Conservation (phyloP, 371 early-diverging fungal genomes). For the Syncephalis fuscata region DNA sequence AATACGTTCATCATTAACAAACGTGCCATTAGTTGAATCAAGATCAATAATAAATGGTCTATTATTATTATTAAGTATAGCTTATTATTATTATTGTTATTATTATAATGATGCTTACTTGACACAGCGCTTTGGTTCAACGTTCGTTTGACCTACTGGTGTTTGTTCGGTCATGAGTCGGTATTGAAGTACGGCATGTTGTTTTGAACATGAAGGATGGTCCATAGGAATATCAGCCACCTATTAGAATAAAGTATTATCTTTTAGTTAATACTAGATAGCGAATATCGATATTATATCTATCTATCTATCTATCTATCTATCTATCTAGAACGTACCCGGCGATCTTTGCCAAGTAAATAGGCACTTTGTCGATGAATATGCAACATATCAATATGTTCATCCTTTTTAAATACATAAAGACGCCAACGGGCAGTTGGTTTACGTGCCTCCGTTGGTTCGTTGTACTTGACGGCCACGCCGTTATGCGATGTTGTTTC, state of each 20-base stretch:
- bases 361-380: constrained; percentile 77
- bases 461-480: constrained; percentile 70
- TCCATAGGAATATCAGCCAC: constrained; percentile 83
- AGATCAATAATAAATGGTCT: constrained; percentile 91
- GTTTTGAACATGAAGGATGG: constrained; percentile 71
- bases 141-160: constrained; percentile 9
- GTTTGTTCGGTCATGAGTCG: constrained; percentile 30
- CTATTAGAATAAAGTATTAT: constrained; percentile 16
- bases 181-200: constrained; percentile 86
- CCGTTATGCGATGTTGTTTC: constrained; percentile 76
- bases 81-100: constrained; percentile 11
- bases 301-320: too few relatives aligned
- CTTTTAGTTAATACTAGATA: neutral
- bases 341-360: constrained; percentile 76
- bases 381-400: constrained; percentile 73
- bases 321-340: constrained; percentile 27
- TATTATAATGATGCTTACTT: constrained; percentile 24
- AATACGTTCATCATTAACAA: constrained; percentile 60
- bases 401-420: constrained; percentile 81
- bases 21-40: constrained; percentile 81
- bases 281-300: neutral
- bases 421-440: constrained; percentile 61
- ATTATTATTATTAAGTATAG: neutral
- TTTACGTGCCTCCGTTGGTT: constrained; percentile 78
- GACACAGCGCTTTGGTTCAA: constrained; percentile 12